Percentiles rank a stretch among this genome's conserved stretches.
Evolutionary conservation across 257 asterid genomes (phyloP).

Genomic region (Gynochthodes officinalis): DNA sequence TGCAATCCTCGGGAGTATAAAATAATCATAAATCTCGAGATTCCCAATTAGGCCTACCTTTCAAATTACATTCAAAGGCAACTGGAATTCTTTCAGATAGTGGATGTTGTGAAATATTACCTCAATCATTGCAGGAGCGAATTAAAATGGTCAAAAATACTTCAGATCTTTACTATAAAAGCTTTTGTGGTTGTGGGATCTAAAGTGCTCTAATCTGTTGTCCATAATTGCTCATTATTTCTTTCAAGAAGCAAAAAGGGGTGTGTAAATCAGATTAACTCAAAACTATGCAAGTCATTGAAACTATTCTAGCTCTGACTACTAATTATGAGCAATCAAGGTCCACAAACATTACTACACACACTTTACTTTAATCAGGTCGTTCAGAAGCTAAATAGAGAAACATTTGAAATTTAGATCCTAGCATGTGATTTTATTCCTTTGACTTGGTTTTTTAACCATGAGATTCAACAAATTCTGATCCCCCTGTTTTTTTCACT

Average conservation of each 20-base stretch:
- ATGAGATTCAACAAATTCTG: neutral
- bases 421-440: constrained; percentile 7
- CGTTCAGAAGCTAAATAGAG: neutral
- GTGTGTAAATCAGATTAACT: neutral
- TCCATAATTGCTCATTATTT: neutral
- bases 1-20: too few relatives aligned
- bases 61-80: too few relatives aligned
- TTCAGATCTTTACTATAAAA: neutral
- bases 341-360: neutral
- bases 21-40: neutral
- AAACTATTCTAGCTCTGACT: neutral
- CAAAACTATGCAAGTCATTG: neutral
- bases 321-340: neutral
- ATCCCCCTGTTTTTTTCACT: neutral
- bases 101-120: neutral
- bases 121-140: neutral
- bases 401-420: neutral
- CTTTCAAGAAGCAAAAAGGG: neutral
- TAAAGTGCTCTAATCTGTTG: neutral
- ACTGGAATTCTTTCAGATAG: neutral
- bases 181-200: neutral
- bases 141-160: neutral
- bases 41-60: neutral
- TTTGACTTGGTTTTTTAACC: neutral
- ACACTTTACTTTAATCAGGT: neutral